phyloP scores from a whole-genome alignment of 805 yeast genomes.

The Lipomyces orientalis region DNA sequence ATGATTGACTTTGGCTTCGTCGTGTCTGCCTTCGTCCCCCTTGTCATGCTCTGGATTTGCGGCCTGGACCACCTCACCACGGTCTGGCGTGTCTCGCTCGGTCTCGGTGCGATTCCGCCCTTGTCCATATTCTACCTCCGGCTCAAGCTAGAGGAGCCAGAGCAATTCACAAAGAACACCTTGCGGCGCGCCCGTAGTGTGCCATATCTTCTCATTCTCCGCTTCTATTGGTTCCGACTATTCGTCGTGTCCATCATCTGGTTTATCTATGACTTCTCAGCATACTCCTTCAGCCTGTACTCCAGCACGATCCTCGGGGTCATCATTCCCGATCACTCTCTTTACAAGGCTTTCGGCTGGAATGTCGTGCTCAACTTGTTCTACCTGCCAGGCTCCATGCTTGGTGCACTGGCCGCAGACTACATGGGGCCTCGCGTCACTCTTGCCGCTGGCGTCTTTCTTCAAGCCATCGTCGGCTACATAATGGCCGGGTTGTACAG shows the following conservation, averaged over 20 bases:
- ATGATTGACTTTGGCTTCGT: conserved; percentile 91
- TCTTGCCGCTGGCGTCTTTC: conserved; percentile 65
- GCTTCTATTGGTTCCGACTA: conserved; percentile 85
- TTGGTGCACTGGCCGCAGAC: conserved; percentile 87
- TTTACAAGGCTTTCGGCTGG: conserved; percentile 88
- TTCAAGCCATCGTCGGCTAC: conserved; percentile 81
- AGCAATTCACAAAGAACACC: conserved; percentile 69
- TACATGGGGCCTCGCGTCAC: conserved; percentile 90
- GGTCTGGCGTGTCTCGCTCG: conserved; percentile 91
- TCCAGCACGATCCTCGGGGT: conserved; percentile 70
- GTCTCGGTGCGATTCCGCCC: conserved; percentile 90
- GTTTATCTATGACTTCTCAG: conserved; percentile 89
- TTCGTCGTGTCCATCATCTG: conserved; percentile 74
- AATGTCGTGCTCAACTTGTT: conserved; percentile 84
- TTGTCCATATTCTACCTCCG: conserved; percentile 76
- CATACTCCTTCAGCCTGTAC: conserved; percentile 86
- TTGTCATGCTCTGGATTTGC: conserved; percentile 85
- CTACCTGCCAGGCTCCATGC: conserved; percentile 86
- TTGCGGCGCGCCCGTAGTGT: conserved; percentile 62
- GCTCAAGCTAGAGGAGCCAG: conserved; percentile 74
- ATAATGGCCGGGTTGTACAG: conserved; percentile 78
- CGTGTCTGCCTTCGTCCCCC: conserved; percentile 79
- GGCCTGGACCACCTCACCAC: conserved; percentile 70
- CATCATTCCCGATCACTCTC: conserved; percentile 62
- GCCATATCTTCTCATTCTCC: conserved; percentile 73